phyloP scores from a whole-genome alignment of 2,329 filamentous ascomycete genomes.

The Aureobasidium sp. region DNA sequence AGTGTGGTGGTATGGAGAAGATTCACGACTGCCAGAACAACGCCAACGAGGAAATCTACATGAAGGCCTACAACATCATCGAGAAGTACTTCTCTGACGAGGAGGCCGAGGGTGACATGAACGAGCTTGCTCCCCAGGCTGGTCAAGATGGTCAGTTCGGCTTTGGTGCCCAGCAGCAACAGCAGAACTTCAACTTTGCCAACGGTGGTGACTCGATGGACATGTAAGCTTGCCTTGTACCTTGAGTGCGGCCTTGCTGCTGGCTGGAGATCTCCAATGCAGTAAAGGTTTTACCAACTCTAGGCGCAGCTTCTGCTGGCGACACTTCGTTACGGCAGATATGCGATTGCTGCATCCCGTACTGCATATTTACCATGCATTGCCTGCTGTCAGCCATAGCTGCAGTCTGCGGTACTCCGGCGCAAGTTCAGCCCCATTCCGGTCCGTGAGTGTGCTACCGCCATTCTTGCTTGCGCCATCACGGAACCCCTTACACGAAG shows the following conservation, averaged over 20 bases:
- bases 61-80: constrained; percentile 99
- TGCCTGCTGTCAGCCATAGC: neutral
- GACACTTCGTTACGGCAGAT: too few species aligned
- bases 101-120: constrained; percentile 76
- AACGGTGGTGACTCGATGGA: constrained; percentile 68
- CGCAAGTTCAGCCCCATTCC: neutral
- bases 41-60: constrained; percentile 99
- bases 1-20: constrained; percentile 99
- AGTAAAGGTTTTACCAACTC: neutral
- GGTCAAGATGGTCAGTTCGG: constrained; percentile 71
- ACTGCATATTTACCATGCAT: neutral
- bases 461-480: neutral
- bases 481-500: neutral
- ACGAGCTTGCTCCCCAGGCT: constrained; percentile 67
- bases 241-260: neutral
- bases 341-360: neutral
- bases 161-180: constrained; percentile 65
- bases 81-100: constrained; percentile 99
- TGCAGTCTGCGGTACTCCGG: neutral
- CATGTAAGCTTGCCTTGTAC: constrained; percentile 33
- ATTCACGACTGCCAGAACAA: constrained; percentile 99
- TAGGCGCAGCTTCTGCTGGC: neutral
- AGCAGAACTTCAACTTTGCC: constrained; percentile 90
- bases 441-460: neutral
- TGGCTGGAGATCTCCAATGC: neutral